Evolutionary conservation across 768 basidiomycete species (phyloP).

Genomic region (Boletus tylopilopsis): DNA sequence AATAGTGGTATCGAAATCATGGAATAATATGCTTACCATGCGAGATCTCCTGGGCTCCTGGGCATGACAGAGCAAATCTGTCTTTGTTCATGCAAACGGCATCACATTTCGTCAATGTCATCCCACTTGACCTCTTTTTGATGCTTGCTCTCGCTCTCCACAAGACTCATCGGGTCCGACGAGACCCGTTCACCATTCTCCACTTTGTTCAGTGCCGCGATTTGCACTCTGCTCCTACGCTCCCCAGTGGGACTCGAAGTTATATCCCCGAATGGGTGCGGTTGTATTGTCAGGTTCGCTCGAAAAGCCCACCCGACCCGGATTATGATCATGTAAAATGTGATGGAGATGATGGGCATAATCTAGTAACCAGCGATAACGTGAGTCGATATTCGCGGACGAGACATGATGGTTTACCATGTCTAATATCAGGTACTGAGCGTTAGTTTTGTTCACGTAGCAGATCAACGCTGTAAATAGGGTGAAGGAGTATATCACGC

Average conservation of each 20-base stretch:
- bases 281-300: not conserved
- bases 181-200: not conserved
- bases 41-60: not conserved
- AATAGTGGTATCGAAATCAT: not conserved
- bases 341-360: slow-evolving; percentile 39
- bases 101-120: not conserved
- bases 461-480: slow-evolving; percentile 31
- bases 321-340: slow-evolving; percentile 42
- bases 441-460: slow-evolving; percentile 27
- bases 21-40: too few relatives aligned
- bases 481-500: slow-evolving; percentile 35
- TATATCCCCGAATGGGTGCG: not conserved
- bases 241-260: not conserved
- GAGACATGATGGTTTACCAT: slow-evolving; percentile 23
- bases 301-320: slow-evolving; percentile 28
- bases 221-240: not conserved
- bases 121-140: not conserved
- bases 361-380: slow-evolving; percentile 19
- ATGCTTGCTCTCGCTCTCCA: not conserved
- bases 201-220: slow-evolving; percentile 2
- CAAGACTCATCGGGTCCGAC: not conserved
- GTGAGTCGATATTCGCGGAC: not conserved
- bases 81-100: too few relatives aligned
- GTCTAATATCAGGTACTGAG: slow-evolving; percentile 34
- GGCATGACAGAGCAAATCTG: not conserved